Evolutionary conservation across 352 stramenopile species (phyloP).

Genomic region (Blastocystis sp.): DNA sequence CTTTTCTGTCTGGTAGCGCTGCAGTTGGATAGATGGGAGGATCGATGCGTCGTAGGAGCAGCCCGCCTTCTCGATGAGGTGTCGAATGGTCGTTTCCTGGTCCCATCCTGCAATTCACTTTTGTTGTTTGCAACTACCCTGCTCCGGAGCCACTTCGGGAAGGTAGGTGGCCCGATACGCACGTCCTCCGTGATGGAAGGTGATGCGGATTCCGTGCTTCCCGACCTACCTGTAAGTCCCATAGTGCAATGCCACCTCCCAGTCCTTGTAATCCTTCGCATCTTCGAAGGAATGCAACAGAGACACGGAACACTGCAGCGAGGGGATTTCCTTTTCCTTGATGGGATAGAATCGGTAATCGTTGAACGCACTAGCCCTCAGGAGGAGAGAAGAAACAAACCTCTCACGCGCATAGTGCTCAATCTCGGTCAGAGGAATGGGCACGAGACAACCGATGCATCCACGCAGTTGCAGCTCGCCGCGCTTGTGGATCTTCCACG

Average conservation of each 20-base stretch:
- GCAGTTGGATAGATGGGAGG: not conserved
- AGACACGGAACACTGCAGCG: constrained; percentile 20
- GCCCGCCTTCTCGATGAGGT: constrained; percentile 8
- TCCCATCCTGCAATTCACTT: not conserved
- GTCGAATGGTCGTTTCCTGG: not conserved
- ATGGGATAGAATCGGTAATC: constrained; percentile 17
- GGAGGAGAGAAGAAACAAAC: not conserved
- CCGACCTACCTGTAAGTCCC: not conserved
- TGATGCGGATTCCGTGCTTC: constrained; percentile 27
- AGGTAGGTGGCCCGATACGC: not conserved
- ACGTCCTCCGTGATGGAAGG: not conserved
- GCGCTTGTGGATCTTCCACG: constrained; percentile 1
- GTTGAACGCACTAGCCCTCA: constrained; percentile 7
- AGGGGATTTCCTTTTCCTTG: not conserved
- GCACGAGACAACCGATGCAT: constrained; percentile 5
- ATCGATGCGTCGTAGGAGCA: not conserved
- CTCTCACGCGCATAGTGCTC: not conserved
- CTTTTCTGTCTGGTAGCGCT: constrained; percentile 28
- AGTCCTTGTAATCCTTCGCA: constrained; percentile 31
- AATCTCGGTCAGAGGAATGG: constrained; percentile 6
- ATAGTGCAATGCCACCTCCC: not conserved
- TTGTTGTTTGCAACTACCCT: not conserved
- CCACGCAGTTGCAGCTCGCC: not conserved
- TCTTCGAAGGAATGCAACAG: constrained; percentile 15
- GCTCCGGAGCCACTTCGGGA: constrained; percentile 3